A percentile compares a stretch with the other conserved stretches of the same genome.
Evolutionary conservation across 176 grass and related monocot genomes (phyloP).

Genomic region (Ampelocalamus luodianensis): DNA sequence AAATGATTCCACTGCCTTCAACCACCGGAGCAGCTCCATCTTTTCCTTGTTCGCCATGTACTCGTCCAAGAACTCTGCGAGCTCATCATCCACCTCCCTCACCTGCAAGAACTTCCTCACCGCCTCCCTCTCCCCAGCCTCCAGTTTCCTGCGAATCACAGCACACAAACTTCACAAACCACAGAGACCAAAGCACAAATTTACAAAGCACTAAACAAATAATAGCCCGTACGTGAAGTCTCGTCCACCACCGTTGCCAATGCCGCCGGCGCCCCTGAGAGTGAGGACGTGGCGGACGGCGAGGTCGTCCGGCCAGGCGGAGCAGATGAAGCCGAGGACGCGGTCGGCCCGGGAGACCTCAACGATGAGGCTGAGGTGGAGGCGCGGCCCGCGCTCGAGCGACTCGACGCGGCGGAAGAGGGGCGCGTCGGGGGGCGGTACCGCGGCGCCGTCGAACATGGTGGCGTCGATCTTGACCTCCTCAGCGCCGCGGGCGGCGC

Average conservation of each 20-base stretch:
- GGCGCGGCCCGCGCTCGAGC: slow-evolving; percentile 59
- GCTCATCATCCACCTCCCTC: slow-evolving; percentile 69
- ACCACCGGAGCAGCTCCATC: slow-evolving; percentile 79
- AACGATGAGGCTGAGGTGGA: slow-evolving; percentile 87
- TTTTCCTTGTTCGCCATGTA: slow-evolving; percentile 88
- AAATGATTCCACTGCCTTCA: slow-evolving; percentile 70
- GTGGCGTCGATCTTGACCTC: slow-evolving; percentile 87
- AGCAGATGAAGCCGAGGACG: slow-evolving; percentile 78
- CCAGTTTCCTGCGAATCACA: slow-evolving; percentile 52
- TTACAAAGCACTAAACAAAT: background rate
- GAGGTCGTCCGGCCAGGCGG: slow-evolving; percentile 80
- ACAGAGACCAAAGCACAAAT: background rate
- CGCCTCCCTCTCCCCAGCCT: slow-evolving; percentile 43
- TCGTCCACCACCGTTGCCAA: slow-evolving; percentile 39
- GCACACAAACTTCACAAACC: background rate
- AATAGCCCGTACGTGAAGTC: slow-evolving; percentile 56
- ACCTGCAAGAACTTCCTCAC: slow-evolving; percentile 70
- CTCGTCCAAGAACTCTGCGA: slow-evolving; percentile 77
- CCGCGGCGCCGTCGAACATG: slow-evolving; percentile 82
- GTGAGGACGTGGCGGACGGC: slow-evolving; percentile 67
- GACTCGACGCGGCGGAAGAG: slow-evolving; percentile 66
- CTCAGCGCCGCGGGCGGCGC: slow-evolving; percentile 44
- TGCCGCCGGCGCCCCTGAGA: slow-evolving; percentile 27
- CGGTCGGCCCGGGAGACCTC: slow-evolving; percentile 65
- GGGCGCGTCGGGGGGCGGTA: slow-evolving; percentile 42